These are phyloP conservation scores for Uronychia setigera DNA, from an alignment of 73 alveolate genomes.

Conservation along the genomic window DNA sequence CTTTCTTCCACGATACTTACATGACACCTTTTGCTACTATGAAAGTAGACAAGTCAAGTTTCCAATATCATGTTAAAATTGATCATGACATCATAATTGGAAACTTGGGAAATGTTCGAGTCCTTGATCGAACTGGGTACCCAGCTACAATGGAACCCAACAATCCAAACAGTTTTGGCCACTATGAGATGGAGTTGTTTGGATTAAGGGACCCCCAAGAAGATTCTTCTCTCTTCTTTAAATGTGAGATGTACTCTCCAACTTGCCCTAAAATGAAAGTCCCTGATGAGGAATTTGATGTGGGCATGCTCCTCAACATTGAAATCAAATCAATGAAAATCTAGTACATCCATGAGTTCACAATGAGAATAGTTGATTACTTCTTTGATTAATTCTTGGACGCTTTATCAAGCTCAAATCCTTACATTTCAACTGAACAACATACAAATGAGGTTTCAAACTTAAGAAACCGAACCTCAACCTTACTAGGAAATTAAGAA, in stretches of 20 bases:
- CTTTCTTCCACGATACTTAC: constrained; percentile 10
- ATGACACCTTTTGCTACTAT: constrained; percentile 41
- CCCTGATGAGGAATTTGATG: neutral
- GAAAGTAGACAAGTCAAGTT: constrained; percentile 14
- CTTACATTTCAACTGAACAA: constrained; percentile 6
- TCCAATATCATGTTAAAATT: constrained; percentile 32
- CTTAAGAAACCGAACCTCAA: neutral
- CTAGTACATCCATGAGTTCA: constrained; percentile 28
- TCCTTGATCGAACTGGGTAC: constrained; percentile 45
- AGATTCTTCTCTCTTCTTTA: constrained; percentile 1
- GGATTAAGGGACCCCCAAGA: constrained; percentile 9
- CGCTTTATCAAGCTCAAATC: constrained; percentile 49
- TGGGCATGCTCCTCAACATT: constrained; percentile 25
- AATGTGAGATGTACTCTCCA: constrained; percentile 2
- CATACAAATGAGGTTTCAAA: neutral
- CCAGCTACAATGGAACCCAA: constrained; percentile 60
- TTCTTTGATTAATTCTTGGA: constrained; percentile 49
- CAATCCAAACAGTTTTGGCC: neutral
- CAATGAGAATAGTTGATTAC: constrained; percentile 49
- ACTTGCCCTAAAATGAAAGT: neutral
- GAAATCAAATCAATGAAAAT: constrained; percentile 31
- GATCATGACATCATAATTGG: constrained; percentile 58
- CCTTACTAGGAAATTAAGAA: neutral
- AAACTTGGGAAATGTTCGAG: constrained; percentile 22
- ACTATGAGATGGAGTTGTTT: neutral